Percentiles rank a stretch among this genome's conserved stretches.
phyloP scores from a whole-genome alignment of 176 grass and related monocot genomes.

The Cymbopogon citratus region DNA sequence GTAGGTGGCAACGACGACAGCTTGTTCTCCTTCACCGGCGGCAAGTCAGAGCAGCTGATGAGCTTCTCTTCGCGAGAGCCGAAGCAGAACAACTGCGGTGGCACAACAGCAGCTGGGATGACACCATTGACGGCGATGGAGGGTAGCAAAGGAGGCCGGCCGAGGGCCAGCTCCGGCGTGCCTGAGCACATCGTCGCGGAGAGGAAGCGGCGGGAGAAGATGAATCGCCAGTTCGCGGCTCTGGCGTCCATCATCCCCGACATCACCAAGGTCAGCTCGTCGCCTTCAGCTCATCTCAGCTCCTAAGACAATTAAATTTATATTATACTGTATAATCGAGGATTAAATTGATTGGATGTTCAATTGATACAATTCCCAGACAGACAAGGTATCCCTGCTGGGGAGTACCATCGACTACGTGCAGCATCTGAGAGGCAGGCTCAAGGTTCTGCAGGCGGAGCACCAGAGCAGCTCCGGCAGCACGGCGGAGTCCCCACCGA shows the following conservation, averaged over 20 bases:
- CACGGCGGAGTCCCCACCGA: background rate
- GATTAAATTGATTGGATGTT: too few species aligned
- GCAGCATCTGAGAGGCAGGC: background rate
- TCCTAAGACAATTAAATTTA: background rate
- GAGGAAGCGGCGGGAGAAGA: conserved; percentile 21
- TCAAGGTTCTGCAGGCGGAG: conserved; percentile 17
- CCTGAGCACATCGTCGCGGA: conserved; percentile 9
- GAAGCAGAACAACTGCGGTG: background rate
- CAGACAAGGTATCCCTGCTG: conserved; percentile 33
- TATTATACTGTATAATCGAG: too few species aligned
- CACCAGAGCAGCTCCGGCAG: background rate
- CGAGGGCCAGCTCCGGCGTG: background rate
- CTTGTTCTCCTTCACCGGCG: conserved; percentile 7
- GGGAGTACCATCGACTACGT: conserved; percentile 31
- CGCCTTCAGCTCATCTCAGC: too few species aligned
- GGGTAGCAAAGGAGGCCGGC: background rate
- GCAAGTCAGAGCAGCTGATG: background rate
- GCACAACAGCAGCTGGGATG: background rate
- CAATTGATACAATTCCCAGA: background rate
- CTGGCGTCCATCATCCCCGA: conserved; percentile 28
- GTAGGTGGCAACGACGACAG: background rate
- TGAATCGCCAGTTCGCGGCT: conserved; percentile 23
- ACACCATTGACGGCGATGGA: background rate
- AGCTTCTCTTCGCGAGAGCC: background rate
- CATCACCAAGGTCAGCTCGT: conserved; percentile 15